These are phyloP conservation scores for Paramecium primaurelia DNA, from an alignment of 73 alveolate genomes.

Conservation along the genomic window DNA sequence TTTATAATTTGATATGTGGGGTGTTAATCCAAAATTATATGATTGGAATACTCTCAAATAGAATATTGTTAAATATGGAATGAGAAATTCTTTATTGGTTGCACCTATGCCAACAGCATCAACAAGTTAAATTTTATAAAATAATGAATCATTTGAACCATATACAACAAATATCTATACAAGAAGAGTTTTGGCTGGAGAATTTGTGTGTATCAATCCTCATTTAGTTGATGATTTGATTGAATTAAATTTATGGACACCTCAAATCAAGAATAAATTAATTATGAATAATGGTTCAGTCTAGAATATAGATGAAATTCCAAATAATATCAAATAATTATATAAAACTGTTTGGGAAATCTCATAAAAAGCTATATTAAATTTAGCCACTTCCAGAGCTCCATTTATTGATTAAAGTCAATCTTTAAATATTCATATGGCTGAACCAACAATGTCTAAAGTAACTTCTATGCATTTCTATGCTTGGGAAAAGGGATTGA, in stretches of 20 bases:
- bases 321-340: conserved; percentile 76
- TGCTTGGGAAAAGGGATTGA: conserved; percentile 88
- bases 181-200: conserved; percentile 96
- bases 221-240: conserved; percentile 91
- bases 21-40: conserved; percentile 67
- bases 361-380: conserved; percentile 79
- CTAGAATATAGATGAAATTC: conserved; percentile 75
- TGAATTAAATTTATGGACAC: conserved; percentile 82
- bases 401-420: conserved; percentile 80
- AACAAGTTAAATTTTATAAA: conserved; percentile 91
- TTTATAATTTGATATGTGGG: conserved; percentile 83
- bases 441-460: conserved; percentile 75
- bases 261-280: conserved; percentile 72
- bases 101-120: conserved; percentile 99
- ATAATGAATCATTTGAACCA: conserved; percentile 95
- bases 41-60: conserved; percentile 82
- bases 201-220: conserved; percentile 86
- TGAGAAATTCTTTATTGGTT: conserved; percentile 91
- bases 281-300: conserved; percentile 85
- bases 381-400: conserved; percentile 88
- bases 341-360: conserved; percentile 98
- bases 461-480: conserved; percentile 89
- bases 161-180: conserved; percentile 90
- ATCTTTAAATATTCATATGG: conserved; percentile 71
- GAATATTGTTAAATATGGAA: conserved; percentile 79